Conservation (phyloP, 2,329 filamentous ascomycete species). For the Talaromyces pinophilus region DNA sequence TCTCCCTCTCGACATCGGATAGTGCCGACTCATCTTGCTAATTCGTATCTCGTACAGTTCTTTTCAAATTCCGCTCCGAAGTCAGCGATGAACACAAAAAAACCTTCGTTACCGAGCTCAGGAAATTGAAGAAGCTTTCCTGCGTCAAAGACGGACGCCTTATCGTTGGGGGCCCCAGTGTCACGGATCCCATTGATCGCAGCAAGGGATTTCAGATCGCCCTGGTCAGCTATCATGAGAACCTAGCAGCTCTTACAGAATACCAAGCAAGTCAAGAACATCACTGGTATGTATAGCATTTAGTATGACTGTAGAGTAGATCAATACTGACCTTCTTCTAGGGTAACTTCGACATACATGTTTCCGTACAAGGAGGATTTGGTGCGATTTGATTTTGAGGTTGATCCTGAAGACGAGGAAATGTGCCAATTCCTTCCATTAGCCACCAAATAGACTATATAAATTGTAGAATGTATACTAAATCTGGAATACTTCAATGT, state of each 20-base stretch:
- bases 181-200: slow-evolving; percentile 54
- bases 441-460: not conserved
- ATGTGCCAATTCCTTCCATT: slow-evolving; percentile 7
- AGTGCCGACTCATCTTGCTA: not conserved
- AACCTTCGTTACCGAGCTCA: slow-evolving; percentile 51
- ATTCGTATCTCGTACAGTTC: slow-evolving; percentile 38
- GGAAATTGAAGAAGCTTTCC: slow-evolving; percentile 51
- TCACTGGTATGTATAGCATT: slow-evolving; percentile 41
- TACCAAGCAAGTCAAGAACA: slow-evolving; percentile 59
- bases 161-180: slow-evolving; percentile 55
- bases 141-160: slow-evolving; percentile 54
- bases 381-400: slow-evolving; percentile 57
- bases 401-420: slow-evolving; percentile 38
- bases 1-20: not conserved
- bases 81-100: slow-evolving; percentile 47
- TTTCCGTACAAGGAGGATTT: slow-evolving; percentile 58
- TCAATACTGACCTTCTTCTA: slow-evolving; percentile 28
- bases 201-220: slow-evolving; percentile 58
- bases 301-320: not conserved
- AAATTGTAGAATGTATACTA: not conserved
- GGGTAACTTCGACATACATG: slow-evolving; percentile 54
- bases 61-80: slow-evolving; percentile 53
- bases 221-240: slow-evolving; percentile 55
- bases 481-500: not conserved
- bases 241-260: slow-evolving; percentile 48